Percentiles rank a stretch among this genome's conserved stretches.
These are phyloP conservation scores for Hyphodiscus hymeniophilus DNA, from an alignment of 495 filamentous ascomycete genomes.

Conservation along the genomic window DNA sequence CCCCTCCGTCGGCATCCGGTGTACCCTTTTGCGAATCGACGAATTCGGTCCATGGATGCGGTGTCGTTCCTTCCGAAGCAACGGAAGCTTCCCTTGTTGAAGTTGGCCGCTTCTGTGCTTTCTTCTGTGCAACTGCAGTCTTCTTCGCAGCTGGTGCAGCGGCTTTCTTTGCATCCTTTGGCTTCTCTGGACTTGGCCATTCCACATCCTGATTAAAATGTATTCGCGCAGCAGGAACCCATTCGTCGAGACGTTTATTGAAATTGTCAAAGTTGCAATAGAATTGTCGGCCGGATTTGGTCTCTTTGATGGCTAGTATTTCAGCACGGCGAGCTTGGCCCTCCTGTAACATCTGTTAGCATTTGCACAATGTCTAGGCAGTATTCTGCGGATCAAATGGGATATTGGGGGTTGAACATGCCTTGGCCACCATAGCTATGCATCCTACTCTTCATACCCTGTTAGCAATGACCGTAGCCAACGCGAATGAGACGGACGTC, in stretches of 20 bases:
- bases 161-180: conserved; percentile 45
- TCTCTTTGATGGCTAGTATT: conserved; percentile 79
- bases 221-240: conserved; percentile 73
- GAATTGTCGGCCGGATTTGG: conserved; percentile 75
- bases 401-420: conserved; percentile 13
- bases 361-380: neutral
- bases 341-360: conserved; percentile 43
- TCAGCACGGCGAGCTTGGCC: conserved; percentile 84
- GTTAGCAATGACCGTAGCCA: too few relatives aligned
- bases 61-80: conserved; percentile 21
- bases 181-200: conserved; percentile 49
- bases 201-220: conserved; percentile 60
- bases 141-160: conserved; percentile 34
- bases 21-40: conserved; percentile 18
- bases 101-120: conserved; percentile 44
- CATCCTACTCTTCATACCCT: conserved; percentile 45
- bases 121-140: conserved; percentile 36
- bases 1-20: conserved; percentile 9
- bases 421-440: conserved; percentile 40
- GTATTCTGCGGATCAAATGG: neutral
- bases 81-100: conserved; percentile 21
- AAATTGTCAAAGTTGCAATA: conserved; percentile 99
- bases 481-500: conserved; percentile 2
- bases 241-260: conserved; percentile 98
- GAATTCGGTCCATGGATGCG: conserved; percentile 21